Percentiles rank a stretch among this genome's conserved stretches.
phyloP scores from a whole-genome alignment of 2,329 filamentous ascomycete genomes.

The Pseudofabraea citricarpa region DNA sequence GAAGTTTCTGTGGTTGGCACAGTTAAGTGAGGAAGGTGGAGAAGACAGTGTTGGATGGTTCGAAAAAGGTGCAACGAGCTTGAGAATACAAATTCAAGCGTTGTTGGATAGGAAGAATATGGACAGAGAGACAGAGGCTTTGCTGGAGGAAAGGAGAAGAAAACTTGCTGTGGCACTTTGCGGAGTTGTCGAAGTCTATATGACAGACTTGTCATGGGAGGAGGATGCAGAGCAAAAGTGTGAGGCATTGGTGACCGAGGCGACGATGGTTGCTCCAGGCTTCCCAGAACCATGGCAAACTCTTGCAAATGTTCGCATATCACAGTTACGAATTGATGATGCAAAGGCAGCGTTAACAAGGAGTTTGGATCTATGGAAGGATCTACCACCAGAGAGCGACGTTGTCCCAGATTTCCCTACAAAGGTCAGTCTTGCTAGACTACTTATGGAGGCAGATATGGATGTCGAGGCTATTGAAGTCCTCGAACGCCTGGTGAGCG shows the following conservation, averaged over 20 bases:
- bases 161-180: conserved; percentile 91
- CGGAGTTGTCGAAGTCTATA: conserved; percentile 93
- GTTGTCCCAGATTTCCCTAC: conserved; percentile 80
- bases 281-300: conserved; percentile 92
- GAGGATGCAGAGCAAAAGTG: conserved; percentile 84
- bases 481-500: conserved; percentile 73
- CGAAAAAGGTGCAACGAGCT: conserved; percentile 63
- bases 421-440: conserved; percentile 73
- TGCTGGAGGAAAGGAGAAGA: conserved; percentile 65
- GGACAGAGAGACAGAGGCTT: conserved; percentile 32
- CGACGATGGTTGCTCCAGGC: conserved; percentile 75
- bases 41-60: conserved; percentile 63
- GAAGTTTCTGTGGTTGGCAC: conserved; percentile 92
- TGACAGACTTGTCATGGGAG: conserved; percentile 96
- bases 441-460: conserved; percentile 88
- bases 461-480: conserved; percentile 81
- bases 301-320: conserved; percentile 88
- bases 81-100: conserved; percentile 66
- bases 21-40: conserved; percentile 72
- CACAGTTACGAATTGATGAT: conserved; percentile 74
- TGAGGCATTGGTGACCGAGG: conserved; percentile 85
- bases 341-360: conserved; percentile 72
- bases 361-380: conserved; percentile 80
- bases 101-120: conserved; percentile 48
- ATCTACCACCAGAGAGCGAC: conserved; percentile 66